phyloP scores from a whole-genome alignment of 2,329 filamentous ascomycete species.

The Hysterium pulicare region DNA sequence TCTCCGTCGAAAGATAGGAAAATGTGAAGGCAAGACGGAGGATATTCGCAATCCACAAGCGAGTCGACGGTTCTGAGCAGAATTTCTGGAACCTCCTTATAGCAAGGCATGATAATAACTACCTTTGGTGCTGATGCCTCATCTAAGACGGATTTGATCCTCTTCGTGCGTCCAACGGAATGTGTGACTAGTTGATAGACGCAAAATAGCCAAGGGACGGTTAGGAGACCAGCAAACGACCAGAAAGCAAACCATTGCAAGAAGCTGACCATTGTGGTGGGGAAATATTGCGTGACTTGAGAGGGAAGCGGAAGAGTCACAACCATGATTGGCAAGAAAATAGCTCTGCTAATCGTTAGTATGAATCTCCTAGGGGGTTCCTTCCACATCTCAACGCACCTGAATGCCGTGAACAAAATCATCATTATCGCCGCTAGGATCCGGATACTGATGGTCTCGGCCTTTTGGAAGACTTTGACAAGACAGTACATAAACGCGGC shows the following conservation, averaged over 20 bases:
- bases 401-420: constrained; percentile 67
- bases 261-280: constrained; percentile 61
- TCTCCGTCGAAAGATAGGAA: constrained; percentile 95
- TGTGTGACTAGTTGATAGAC: constrained; percentile 88
- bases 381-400: constrained; percentile 61
- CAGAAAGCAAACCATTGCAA: constrained; percentile 97
- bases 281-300: constrained; percentile 70
- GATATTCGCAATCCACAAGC: constrained; percentile 90
- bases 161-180: constrained; percentile 74
- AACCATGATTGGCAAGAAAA: constrained; percentile 92
- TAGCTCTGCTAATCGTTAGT: constrained; percentile 53
- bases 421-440: constrained; percentile 74
- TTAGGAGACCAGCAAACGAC: constrained; percentile 80
- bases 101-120: constrained; percentile 95
- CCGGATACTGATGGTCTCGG: constrained; percentile 80
- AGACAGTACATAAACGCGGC: constrained; percentile 92
- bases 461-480: constrained; percentile 82
- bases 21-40: constrained; percentile 85
- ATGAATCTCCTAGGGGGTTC: too few relatives aligned
- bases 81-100: constrained; percentile 83
- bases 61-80: constrained; percentile 85
- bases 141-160: constrained; percentile 80
- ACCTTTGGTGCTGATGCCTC: constrained; percentile 86
- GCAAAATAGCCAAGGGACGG: constrained; percentile 88
- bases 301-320: constrained; percentile 82